A percentile compares a stretch with the other conserved stretches of the same genome.
These are phyloP conservation scores for Boletus insuetus DNA, from an alignment of 768 basidiomycete genomes.

Conservation along the genomic window DNA sequence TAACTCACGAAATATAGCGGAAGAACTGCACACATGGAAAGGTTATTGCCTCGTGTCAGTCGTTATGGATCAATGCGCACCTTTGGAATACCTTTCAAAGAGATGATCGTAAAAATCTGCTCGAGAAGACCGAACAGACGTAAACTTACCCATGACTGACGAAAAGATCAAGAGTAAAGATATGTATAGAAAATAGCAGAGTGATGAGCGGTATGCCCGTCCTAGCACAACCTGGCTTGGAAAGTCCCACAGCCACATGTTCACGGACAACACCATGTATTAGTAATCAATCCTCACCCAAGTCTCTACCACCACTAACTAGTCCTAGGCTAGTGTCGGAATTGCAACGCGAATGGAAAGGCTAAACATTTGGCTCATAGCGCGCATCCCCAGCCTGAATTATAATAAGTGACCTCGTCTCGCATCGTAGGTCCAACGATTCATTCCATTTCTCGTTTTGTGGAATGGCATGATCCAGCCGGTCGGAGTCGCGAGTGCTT, in stretches of 20 bases:
- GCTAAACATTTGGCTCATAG: too few species aligned
- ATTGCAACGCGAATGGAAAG: too few species aligned
- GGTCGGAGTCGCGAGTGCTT: background rate
- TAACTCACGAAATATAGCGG: slow-evolving; percentile 86
- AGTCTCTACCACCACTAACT: too few species aligned
- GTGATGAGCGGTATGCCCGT: slow-evolving; percentile 1
- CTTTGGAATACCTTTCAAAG: slow-evolving; percentile 58
- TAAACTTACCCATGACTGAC: slow-evolving; percentile 23
- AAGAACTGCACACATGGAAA: slow-evolving; percentile 64
- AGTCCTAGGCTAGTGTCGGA: too few species aligned
- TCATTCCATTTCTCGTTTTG: background rate
- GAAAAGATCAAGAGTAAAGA: slow-evolving; percentile 8
- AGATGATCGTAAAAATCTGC: background rate
- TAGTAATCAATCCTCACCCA: too few species aligned
- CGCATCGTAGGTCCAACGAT: background rate
- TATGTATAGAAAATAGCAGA: slow-evolving; percentile 1
- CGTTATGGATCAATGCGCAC: slow-evolving; percentile 33
- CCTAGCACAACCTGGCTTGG: background rate
- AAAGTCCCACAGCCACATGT: slow-evolving; percentile 15
- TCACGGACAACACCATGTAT: background rate
- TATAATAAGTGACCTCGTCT: background rate
- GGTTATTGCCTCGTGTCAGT: slow-evolving; percentile 7
- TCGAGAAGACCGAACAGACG: background rate
- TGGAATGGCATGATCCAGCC: background rate
- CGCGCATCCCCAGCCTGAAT: too few species aligned